Evolutionary conservation across 352 stramenopile species (phyloP), one percentile per base, ranked within the genome.

Genomic region (Phytopythium cucurbitacearum): DNA sequence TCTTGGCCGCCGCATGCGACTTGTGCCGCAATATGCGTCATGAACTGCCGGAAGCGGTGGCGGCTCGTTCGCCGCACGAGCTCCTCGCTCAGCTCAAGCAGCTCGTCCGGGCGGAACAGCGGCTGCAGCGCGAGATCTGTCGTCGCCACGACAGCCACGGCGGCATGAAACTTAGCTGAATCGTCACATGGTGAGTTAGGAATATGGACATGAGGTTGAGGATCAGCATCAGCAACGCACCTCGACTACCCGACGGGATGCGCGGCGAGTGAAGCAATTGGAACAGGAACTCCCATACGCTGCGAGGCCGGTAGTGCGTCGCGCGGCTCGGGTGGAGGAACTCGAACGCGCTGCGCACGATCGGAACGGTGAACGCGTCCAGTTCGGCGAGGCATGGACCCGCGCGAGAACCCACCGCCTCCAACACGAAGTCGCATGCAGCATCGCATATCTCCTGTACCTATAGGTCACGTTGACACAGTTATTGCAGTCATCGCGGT

Each of bases 201-300:
- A 8, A 51, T 40, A 52, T 44, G 4, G 32, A 47, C 44, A 47
- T 35, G 36, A 33, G 10, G 34, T 5, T 0, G 5, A 43, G 4
- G 11, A 9, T 12, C 21, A 39, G 21, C 34, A 40, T 8, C 12
- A 42, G 35, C 7, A 37, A 55, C 64, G 40, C 56, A 62, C 71
- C 65, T 80, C 72, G 60, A 12, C 80, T 73, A 34, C 67, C 51
- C 4, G 47, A 41, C 10, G 73, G 48, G n/a, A 87, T 62, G 38
- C 83, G 76, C 13, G 75, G 73, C 7, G 75, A 74, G 56, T 91
- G 77, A 7, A 91, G 51, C n/a, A 85, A 68, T 39, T 89, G 71
- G 56, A 84, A 88, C 33, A 91, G 57, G 53, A 91, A 89, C 47
- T 87, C 69, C 75, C 73, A 89, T 0, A 91, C 3, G 39, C 68